These are phyloP conservation scores for Gnetum montanum DNA, from an alignment of 75 land plant species.

Conservation along the genomic window DNA sequence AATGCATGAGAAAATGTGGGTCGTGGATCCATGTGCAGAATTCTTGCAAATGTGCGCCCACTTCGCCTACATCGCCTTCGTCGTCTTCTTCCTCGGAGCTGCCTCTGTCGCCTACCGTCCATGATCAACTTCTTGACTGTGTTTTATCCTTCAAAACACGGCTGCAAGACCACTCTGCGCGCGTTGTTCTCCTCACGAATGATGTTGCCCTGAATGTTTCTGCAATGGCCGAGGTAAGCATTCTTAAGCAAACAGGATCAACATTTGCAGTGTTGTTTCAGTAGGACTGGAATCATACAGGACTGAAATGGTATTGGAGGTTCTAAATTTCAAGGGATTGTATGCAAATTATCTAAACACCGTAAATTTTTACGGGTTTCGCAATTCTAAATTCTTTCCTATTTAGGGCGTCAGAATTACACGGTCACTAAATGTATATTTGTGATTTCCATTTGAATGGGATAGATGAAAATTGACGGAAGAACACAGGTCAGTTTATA, in stretches of 20 bases:
- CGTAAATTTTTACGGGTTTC: not conserved
- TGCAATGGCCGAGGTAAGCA: constrained; percentile 89
- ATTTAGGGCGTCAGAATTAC: not conserved
- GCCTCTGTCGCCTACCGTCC: constrained; percentile 54
- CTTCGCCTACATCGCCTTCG: constrained; percentile 63
- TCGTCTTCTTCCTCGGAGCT: constrained; percentile 35
- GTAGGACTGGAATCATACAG: not conserved
- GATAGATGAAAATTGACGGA: not conserved
- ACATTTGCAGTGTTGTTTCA: not conserved
- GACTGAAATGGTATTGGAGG: constrained; percentile 17
- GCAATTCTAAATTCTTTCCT: not conserved
- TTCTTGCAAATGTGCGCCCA: constrained; percentile 32
- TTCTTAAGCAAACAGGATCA: not conserved
- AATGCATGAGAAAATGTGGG: constrained; percentile 59
- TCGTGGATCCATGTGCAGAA: constrained; percentile 94
- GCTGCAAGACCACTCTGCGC: constrained; percentile 29
- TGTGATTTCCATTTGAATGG: not conserved
- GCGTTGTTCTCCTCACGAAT: constrained; percentile 58
- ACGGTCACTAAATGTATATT: not conserved
- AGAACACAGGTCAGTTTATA: not conserved
- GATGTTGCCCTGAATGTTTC: constrained; percentile 77
- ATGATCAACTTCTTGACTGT: constrained; percentile 84
- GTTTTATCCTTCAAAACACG: constrained; percentile 48
- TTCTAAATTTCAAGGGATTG: constrained; percentile 37
- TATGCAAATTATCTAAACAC: constrained; percentile 8